Percentiles rank a stretch among this genome's conserved stretches.
These are phyloP conservation scores for Rhytidiadelphus loreus DNA, from an alignment of 225 moss, liverwort and hornwort genomes.

Conservation along the genomic window DNA sequence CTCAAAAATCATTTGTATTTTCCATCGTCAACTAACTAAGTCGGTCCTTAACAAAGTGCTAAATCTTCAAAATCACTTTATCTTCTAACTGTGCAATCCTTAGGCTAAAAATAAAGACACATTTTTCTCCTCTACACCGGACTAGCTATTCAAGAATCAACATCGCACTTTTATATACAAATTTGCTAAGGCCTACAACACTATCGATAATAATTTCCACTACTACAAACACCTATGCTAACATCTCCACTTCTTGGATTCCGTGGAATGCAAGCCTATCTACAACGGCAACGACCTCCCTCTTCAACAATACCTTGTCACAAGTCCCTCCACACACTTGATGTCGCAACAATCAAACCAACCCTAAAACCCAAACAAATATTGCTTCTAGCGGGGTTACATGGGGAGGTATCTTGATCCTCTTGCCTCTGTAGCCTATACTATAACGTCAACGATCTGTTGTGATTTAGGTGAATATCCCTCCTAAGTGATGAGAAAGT, in stretches of 20 bases:
- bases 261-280: background rate
- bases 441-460: background rate
- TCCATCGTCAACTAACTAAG: too few species aligned
- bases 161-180: background rate
- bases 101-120: too few species aligned
- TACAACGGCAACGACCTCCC: background rate
- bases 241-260: too few species aligned
- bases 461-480: background rate
- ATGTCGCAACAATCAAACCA: background rate
- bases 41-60: too few species aligned
- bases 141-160: too few species aligned
- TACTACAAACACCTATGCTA: background rate
- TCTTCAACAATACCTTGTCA: background rate
- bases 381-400: background rate
- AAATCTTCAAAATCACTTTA: too few species aligned
- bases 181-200: background rate
- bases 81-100: too few species aligned
- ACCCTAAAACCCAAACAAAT: background rate
- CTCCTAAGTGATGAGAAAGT: background rate
- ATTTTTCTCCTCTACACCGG: too few species aligned
- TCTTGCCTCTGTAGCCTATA: background rate
- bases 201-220: rapidly evolving
- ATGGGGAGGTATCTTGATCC: background rate
- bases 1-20: too few species aligned
- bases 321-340: background rate